Conservation (phyloP, 306 rosid genomes). For the Medicago ruthenica region DNA sequence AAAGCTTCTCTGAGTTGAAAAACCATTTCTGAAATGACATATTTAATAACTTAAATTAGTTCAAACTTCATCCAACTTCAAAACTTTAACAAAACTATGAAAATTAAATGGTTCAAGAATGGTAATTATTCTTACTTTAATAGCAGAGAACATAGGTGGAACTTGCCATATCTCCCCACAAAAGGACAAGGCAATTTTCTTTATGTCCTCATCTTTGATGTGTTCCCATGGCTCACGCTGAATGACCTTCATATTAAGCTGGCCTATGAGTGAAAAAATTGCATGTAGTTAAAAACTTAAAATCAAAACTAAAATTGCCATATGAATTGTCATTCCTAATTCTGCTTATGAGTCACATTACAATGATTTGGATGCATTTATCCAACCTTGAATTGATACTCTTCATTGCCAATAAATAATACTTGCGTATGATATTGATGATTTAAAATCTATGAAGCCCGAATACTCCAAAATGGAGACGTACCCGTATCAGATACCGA, state of each 20-base stretch:
- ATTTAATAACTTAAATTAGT: slow-evolving; percentile 27
- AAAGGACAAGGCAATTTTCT: slow-evolving; percentile 73
- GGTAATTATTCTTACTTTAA: slow-evolving; percentile 69
- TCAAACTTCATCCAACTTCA: slow-evolving; percentile 20
- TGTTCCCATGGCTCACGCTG: slow-evolving; percentile 99
- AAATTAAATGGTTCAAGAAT: slow-evolving; percentile 29
- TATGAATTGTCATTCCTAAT: slow-evolving; percentile 27
- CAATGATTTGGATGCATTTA: not conserved
- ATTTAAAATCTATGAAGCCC: too few species aligned
- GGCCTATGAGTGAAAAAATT: slow-evolving; percentile 39
- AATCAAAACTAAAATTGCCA: slow-evolving; percentile 15
- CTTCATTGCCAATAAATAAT: slow-evolving; percentile 16
- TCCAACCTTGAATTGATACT: slow-evolving; percentile 11
- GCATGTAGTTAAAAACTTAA: slow-evolving; percentile 17
- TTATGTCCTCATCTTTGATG: slow-evolving; percentile 87
- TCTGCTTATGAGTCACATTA: slow-evolving; percentile 5
- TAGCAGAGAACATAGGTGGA: slow-evolving; percentile 99
- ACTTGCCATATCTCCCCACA: slow-evolving; percentile 98
- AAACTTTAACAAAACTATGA: slow-evolving; percentile 20
- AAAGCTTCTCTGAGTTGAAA: slow-evolving; percentile 11
- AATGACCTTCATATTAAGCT: slow-evolving; percentile 71
- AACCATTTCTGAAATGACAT: not conserved
- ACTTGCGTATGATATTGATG: slow-evolving; percentile 28
- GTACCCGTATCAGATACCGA: too few species aligned
- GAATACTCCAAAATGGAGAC: too few species aligned